Evolutionary conservation across 345 rosid genomes (phyloP).

Genomic region (Angophora floribunda): DNA sequence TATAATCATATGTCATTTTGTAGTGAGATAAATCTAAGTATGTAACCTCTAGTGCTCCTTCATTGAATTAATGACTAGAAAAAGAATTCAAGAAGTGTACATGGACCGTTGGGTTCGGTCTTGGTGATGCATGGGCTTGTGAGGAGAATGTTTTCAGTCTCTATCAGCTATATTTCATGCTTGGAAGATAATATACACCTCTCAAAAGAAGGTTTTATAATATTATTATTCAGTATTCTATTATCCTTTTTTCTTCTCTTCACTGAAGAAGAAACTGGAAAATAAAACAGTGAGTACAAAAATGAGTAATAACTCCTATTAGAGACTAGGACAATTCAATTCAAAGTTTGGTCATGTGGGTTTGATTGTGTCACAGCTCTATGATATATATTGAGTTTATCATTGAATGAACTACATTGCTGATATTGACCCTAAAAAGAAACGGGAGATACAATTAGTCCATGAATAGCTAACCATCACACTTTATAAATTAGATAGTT

Average conservation of each 20-base stretch:
- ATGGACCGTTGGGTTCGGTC: background rate
- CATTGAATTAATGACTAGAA: background rate
- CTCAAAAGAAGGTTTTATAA: background rate
- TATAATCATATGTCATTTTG: background rate
- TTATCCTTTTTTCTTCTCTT: background rate
- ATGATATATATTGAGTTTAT: background rate
- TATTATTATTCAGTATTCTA: background rate
- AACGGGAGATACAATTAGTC: background rate
- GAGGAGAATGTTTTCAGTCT: background rate
- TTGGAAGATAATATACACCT: background rate
- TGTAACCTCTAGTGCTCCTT: background rate
- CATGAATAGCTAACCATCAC: background rate
- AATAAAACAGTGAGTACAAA: background rate
- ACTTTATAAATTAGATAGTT: slow-evolving; percentile 6
- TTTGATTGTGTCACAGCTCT: background rate
- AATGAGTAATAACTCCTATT: background rate
- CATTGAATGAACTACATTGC: background rate
- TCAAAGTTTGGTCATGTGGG: background rate
- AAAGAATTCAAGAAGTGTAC: background rate
- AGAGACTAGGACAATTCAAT: background rate
- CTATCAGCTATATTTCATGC: background rate
- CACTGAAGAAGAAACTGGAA: background rate
- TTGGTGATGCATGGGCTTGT: background rate
- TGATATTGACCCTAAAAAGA: background rate
- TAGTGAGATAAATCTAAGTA: background rate